Evolutionary conservation across 176 grass and related monocot genomes (phyloP).

Genomic region (Melocanna baccifera): DNA sequence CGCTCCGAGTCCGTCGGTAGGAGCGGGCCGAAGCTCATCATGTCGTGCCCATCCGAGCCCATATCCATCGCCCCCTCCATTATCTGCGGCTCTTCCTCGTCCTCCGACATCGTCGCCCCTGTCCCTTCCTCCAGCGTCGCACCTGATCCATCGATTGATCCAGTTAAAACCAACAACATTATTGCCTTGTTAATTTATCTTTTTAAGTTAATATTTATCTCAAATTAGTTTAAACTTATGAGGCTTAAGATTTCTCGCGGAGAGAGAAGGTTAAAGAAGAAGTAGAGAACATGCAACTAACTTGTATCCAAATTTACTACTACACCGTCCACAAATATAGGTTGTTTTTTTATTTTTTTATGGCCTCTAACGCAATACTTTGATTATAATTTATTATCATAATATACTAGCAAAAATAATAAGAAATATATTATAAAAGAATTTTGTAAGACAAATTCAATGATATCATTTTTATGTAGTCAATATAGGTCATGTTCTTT

Average conservation of each 20-base stretch:
- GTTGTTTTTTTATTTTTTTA: too few relatives aligned
- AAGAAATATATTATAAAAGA: too few relatives aligned
- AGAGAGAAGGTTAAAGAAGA: not conserved
- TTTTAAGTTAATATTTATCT: not conserved
- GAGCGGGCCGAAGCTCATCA: constrained; percentile 97
- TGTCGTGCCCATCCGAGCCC: constrained; percentile 73
- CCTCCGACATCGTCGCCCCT: constrained; percentile 95
- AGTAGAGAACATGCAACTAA: not conserved
- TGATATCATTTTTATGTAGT: too few relatives aligned
- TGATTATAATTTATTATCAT: too few relatives aligned
- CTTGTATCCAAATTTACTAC: too few relatives aligned
- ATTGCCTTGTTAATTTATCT: not conserved
- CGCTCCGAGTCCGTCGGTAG: constrained; percentile 83
- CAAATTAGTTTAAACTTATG: too few relatives aligned
- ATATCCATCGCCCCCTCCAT: constrained; percentile 61
- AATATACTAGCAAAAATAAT: too few relatives aligned
- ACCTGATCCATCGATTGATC: constrained; percentile 39
- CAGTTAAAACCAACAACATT: not conserved
- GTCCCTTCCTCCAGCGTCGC: constrained; percentile 68
- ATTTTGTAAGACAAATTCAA: too few relatives aligned
- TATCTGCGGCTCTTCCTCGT: constrained; percentile 77
- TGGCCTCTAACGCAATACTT: too few relatives aligned
- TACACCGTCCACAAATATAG: too few relatives aligned
- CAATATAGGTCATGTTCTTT: too few relatives aligned
- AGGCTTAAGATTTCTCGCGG: too few relatives aligned